A percentile compares a stretch with the other conserved stretches of the same genome.
phyloP scores from a whole-genome alignment of 208 protist genomes.

The Acanthamoeba castellanii region DNA sequence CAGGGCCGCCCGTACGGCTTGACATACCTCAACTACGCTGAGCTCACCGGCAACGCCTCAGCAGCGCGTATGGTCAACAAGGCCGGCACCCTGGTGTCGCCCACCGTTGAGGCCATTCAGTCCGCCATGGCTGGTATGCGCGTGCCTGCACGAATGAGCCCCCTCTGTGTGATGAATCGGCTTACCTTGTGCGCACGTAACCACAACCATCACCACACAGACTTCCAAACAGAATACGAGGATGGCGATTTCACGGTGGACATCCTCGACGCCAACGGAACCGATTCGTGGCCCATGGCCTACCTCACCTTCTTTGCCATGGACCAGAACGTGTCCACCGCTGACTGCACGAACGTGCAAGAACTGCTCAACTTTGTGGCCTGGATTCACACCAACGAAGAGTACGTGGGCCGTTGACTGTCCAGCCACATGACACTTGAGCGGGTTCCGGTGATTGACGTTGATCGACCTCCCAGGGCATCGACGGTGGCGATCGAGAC shows the following conservation, averaged over 20 bases:
- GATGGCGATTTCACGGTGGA: not conserved
- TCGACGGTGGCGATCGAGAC: not conserved
- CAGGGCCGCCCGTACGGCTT: not conserved
- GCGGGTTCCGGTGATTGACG: not conserved
- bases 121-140: slow-evolving; percentile 6
- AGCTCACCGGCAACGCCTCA: not conserved
- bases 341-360: not conserved
- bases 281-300: slow-evolving; percentile 29
- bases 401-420: not conserved
- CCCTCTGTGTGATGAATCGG: not conserved
- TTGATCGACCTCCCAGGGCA: not conserved
- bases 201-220: not conserved
- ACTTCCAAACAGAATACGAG: not conserved
- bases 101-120: not conserved
- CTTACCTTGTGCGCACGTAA: not conserved
- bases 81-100: not conserved
- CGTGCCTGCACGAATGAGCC: not conserved
- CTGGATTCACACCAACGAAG: slow-evolving; percentile 45
- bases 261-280: slow-evolving; percentile 37
- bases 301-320: slow-evolving; percentile 54
- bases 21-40: slow-evolving; percentile 25
- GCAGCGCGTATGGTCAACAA: not conserved
- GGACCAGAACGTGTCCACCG: not conserved
- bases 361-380: slow-evolving; percentile 24
- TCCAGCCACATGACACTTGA: not conserved